Evolutionary conservation across 169 alveolate species (phyloP), one percentile per base, ranked within the genome.

Genomic region (Plasmodium knowlesi): DNA sequence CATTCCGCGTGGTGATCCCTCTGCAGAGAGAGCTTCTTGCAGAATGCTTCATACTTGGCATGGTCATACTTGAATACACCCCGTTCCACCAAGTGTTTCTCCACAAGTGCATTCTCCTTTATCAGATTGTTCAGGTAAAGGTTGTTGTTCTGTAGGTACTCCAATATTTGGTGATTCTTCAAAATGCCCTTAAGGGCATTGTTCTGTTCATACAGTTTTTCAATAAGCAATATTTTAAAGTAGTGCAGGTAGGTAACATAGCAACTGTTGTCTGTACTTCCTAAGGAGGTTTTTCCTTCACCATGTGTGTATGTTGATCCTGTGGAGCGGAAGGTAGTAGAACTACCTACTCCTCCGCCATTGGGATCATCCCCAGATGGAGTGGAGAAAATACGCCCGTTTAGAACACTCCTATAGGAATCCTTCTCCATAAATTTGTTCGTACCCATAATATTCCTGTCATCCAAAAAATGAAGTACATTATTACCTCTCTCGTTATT

Each of bases 131-230:
- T 67, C 41, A 91, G 57, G 37, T 91, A 91, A 30, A 46, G 43
- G 54, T 91, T 91, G 28, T 81, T 80, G 6, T 28, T 91, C 25
- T 50, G 53, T 12, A 91, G 25, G 46, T n/a, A 72, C 10, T 91
- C 86, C 82, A 91, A 30, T 6, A 91, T 34, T 30, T 91, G 82
- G 53, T 91, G 46, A 39, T 37, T 81, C 54, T 72, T 80, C 74
- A 91, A 57, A 37, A 91, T 91, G 1, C 34, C 86, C 76, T 91
- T 91, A 4, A 91, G 57, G 5, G 32, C 71, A 28, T 71, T 91
- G 30, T 91, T 91, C 54, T 91, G 95, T 19, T 81, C 67, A 71
- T 30, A 81, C 54, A 91, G 4, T 82, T 82, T 91, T 81, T 91
- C 92, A 61, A 91, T 46, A 14, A 91, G 39, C 34, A 70, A 34